Evolutionary conservation across 208 protist genomes (phyloP), one percentile per base, ranked within the genome.

Genomic region (Trypanosoma boissoni): DNA sequence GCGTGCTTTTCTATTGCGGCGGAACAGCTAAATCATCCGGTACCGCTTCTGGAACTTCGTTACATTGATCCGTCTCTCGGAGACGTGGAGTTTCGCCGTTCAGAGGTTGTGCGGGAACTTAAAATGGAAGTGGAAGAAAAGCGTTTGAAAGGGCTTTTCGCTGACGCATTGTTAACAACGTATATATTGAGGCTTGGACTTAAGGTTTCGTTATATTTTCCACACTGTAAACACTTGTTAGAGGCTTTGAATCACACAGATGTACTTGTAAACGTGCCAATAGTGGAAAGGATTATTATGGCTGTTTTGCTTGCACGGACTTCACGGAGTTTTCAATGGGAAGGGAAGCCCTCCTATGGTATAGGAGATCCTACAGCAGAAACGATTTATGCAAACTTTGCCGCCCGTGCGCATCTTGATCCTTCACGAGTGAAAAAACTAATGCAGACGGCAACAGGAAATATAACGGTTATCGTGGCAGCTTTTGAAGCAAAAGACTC

Each of bases 1-100:
- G 83, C 83, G 12, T 94, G 80, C 21, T 67, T 94, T 45, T 64
- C 88, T 73, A 68, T 94, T 36, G 83, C 86, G 1, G 41, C 82
- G 3, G 83, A 86, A 50, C 58, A 71, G 29, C 18, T 67, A 37
- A 65, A 69, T 14, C 70, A 78, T 43, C 86, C 86, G 1, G 62
- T 94, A 7, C 83, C 83, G 3, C 36, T 82, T 3, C 58, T 59
- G 0, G 83, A 94, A 68, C 63, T 94, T 58, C 83, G 74, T 42
- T 59, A 63, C 31, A 50, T 94, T 29, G 83, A 88, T 51, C 66
- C 76, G 3, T 68, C 74, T 0, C 55, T 93, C 27, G 72, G 72
- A 34, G 64, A 85, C 42, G 74, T 90, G 6, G 78, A 85, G 58
- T 53, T 51, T n/a, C 75, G 73, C 1, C 79, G 80, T 3, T 55